Evolutionary conservation across 1,284 basidiomycete genomes (phyloP).

Genomic region (Xanthoconium separans): DNA sequence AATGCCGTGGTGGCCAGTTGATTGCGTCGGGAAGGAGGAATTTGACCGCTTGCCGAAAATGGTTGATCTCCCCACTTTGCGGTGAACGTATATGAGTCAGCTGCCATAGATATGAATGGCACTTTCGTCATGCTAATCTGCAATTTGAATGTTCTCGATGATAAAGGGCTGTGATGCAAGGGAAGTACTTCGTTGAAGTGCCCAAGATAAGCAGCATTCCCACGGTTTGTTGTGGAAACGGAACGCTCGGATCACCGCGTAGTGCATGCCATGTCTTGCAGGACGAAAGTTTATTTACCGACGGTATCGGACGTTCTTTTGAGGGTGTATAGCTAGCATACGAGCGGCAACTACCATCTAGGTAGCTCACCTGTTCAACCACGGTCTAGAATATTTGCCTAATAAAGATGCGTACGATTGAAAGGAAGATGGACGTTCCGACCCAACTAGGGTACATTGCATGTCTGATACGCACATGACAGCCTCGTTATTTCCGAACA

Average conservation of each 20-base stretch:
- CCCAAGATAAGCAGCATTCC: neutral
- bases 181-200: neutral
- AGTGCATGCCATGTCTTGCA: no score
- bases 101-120: no score
- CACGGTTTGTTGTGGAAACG: neutral
- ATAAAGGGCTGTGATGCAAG: no score
- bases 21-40: neutral
- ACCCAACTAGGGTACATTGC: constrained; percentile 14
- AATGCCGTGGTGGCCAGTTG: no score
- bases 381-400: neutral
- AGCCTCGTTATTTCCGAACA: constrained; percentile 12
- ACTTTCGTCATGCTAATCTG: neutral
- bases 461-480: constrained; percentile 15
- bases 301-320: neutral
- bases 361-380: neutral
- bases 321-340: neutral
- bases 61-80: neutral
- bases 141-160: neutral
- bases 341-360: neutral
- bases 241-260: neutral
- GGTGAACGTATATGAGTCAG: neutral
- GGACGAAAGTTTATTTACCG: neutral
- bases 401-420: neutral
- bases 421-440: neutral
- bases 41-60: neutral